phyloP scores from a whole-genome alignment of 106 monocot species.

The Dioscorea zingiberensis region DNA sequence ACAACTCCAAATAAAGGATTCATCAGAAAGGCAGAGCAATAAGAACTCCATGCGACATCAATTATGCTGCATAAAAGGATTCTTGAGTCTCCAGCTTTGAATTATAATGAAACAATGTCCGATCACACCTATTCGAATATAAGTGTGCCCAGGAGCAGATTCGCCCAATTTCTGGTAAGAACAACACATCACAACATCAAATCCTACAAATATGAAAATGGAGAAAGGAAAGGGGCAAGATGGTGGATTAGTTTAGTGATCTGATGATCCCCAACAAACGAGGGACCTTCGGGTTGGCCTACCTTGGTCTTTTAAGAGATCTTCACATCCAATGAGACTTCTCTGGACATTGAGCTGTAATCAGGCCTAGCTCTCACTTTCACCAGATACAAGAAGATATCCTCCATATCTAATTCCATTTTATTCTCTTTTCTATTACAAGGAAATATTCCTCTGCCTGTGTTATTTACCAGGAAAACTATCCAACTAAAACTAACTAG shows the following conservation, averaged over 20 bases:
- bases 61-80: slow-evolving; percentile 8
- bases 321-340: not conserved
- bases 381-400: not conserved
- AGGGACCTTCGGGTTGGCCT: too few species aligned
- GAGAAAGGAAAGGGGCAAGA: not conserved
- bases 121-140: slow-evolving; percentile 10
- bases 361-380: not conserved
- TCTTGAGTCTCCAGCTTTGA: slow-evolving; percentile 6
- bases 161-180: slow-evolving; percentile 36
- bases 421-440: not conserved
- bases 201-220: not conserved
- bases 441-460: not conserved
- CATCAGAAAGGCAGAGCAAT: slow-evolving; percentile 17
- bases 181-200: slow-evolving; percentile 45
- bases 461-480: not conserved
- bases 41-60: not conserved
- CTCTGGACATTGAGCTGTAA: not conserved
- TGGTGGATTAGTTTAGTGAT: too few species aligned
- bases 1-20: slow-evolving; percentile 14
- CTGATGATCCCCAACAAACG: too few species aligned
- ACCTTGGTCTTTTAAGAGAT: not conserved
- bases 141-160: slow-evolving; percentile 22
- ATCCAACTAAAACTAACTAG: not conserved
- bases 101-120: not conserved
- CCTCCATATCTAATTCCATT: not conserved